Evolutionary conservation across 2,329 filamentous ascomycete genomes (phyloP).

Genomic region (Sporothrix pseudoabietina): DNA sequence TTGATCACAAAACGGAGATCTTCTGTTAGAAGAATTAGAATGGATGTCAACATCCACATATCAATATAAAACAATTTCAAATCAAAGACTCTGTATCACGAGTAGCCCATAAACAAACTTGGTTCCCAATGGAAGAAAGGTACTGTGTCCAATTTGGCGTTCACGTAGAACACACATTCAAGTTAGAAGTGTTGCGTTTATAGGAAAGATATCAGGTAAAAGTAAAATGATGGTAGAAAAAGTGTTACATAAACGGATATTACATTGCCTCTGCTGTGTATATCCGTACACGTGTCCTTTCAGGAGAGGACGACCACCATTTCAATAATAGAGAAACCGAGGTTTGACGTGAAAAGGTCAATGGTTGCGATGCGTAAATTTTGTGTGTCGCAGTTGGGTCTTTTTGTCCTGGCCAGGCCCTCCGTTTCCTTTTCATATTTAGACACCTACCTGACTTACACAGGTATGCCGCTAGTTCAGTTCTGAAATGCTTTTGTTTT

Average conservation of each 20-base stretch:
- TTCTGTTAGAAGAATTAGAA: conserved; percentile 21
- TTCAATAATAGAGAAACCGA: background rate
- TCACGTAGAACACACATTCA: background rate
- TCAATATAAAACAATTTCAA: conserved; percentile 2
- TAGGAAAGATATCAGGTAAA: background rate
- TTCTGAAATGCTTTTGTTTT: background rate
- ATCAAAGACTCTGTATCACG: background rate
- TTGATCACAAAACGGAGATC: conserved; percentile 9
- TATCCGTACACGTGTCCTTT: background rate
- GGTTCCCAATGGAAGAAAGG: too few relatives aligned
- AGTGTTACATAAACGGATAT: background rate
- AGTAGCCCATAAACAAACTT: too few relatives aligned
- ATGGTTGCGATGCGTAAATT: background rate
- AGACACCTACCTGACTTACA: background rate
- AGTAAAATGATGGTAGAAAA: background rate
- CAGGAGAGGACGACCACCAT: background rate
- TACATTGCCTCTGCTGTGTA: background rate
- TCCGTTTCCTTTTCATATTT: background rate
- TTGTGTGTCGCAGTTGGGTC: background rate
- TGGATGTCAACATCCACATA: conserved; percentile 25
- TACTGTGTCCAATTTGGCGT: background rate
- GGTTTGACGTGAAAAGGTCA: background rate
- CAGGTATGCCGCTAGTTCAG: background rate
- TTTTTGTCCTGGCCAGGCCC: background rate
- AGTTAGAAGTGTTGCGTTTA: background rate